Evolutionary conservation across 768 basidiomycete genomes (phyloP), one percentile per base, ranked within the genome.

Genomic region (Rhizopogon vinicolor): DNA sequence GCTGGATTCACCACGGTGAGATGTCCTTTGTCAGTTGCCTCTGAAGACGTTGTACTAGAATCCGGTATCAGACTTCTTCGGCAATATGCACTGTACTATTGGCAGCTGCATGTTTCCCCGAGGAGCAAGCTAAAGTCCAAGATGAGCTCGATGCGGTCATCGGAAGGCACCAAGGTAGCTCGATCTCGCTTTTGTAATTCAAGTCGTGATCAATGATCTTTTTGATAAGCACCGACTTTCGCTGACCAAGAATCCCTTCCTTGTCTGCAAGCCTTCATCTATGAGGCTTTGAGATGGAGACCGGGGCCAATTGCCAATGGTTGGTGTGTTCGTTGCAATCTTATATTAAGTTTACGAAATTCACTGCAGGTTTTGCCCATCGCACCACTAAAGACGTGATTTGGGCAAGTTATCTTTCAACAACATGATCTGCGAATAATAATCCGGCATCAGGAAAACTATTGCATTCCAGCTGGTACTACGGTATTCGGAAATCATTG

Each of bases 361-460:
- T 16, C 31, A 72, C 74, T 13, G 74, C 76, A 59, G 83, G 83
- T 1, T 82, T 84, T 51, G 73, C 80, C 0, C 85, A 87, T 59
- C 76, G 77, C 41, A 76, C 84, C 0, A 86, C 81, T 0, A 77
- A 77, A 49, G 84, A 85, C 54, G 75, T 86, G 43, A 63, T 79
- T 16, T 86, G 80, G 78, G 42, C 25, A 25, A 25, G 25, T 25
- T 4, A 25, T 25, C 25, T 25, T 25, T 25, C 25, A 25, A 25
- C 25, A 25, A 25, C 4, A 25, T 25, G 25, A 5, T 25, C 25
- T 25, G 25, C 4, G 3, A 25, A 25, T 25, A 25, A 25, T 25
- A 25, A 5, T 4, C 25, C 4, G 25, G 25, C 25, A 25, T 25
- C 25, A 25, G 25, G 25, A 25, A 25, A 25, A 25, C 25, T 25